Evolutionary conservation across 257 asterid genomes (phyloP), one percentile per base, ranked within the genome.

Genomic region (Nicotiana otophora): DNA sequence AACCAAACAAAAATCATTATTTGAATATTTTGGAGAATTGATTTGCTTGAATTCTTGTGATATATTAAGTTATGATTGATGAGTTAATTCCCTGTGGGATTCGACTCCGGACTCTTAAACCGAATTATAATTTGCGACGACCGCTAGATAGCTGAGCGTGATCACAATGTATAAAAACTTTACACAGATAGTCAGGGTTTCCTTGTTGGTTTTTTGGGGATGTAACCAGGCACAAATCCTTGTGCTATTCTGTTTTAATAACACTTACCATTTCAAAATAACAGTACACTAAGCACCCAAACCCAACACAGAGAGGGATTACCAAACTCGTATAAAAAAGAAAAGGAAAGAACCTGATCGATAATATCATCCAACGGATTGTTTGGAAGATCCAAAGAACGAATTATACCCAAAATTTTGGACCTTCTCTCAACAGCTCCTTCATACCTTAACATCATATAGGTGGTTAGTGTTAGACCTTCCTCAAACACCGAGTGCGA

Each of bases 291-390:
- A 11, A 46, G 39, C 78, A 74, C 8, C 80, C 23, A 51, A 23
- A 75, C 14, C 16, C 46, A 26, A 51, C 63, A 75, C 36, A 15
- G 63, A 48, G 79, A 51, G 46, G 79, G 39, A 72, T 75, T 51
- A 51, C 80, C 80, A 75, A 74, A 75, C 53, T 53, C 57, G 61
- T 19, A 34, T 33, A 55, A 69, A 6, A 46, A 48, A 68, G 51
- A 57, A 53, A 11, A 34, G 33, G 61, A 65, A 81, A 63, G 46
- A 85, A 94, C 99, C 98, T 94, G 98, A 87, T 94, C 98, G 80
- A 94, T 91, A 87, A 96, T 94, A 89, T 92, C 99, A 92, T 96
- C 99, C 90, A 94, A 85, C 23, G 99, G 98, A 91, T 96, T 96
- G 89, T 94, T 96, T 20, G 99, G 99, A 89, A 96, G 98, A 88